These are phyloP conservation scores for Phaeosphaeriaceae sp. DNA, from an alignment of 2,329 filamentous ascomycete species.

Conservation along the genomic window DNA sequence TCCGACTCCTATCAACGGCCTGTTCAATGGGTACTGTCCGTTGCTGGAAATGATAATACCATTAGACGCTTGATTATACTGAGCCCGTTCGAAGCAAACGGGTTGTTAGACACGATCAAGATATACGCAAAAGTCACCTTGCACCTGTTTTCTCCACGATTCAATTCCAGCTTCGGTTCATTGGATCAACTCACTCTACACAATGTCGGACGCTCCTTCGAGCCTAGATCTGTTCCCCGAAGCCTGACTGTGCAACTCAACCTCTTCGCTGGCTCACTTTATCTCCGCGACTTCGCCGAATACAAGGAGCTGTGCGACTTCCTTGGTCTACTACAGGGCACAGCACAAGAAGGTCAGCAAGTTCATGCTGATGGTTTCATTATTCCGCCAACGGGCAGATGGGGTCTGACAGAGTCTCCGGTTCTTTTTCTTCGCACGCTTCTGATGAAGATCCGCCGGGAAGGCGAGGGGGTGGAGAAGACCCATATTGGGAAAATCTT, in stretches of 20 bases:
- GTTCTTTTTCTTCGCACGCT: conserved; percentile 52
- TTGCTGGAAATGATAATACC: conserved; percentile 5
- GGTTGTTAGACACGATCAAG: conserved; percentile 53
- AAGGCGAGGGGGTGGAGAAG: conserved; percentile 49
- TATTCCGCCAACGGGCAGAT: conserved; percentile 29
- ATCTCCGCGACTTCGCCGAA: conserved; percentile 61
- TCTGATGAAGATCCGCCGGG: conserved; percentile 33
- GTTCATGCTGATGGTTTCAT: conserved; percentile 48
- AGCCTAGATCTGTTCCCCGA: conserved; percentile 14
- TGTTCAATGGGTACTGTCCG: conserved; percentile 61
- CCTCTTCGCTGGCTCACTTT: conserved; percentile 72
- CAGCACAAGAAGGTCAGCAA: conserved; percentile 22
- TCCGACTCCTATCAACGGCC: conserved; percentile 59
- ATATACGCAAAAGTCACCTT: conserved; percentile 48
- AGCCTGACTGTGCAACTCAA: conserved; percentile 60
- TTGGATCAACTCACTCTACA: conserved; percentile 58
- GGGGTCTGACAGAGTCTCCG: conserved; percentile 48
- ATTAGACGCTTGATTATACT: conserved; percentile 57
- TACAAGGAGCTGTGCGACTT: conserved; percentile 61
- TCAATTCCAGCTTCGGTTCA: conserved; percentile 36
- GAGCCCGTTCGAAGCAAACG: conserved; percentile 66
- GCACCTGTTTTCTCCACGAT: conserved; percentile 61
- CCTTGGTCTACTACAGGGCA: conserved; percentile 56
- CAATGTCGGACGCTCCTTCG: conserved; percentile 36
- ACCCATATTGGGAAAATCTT: conserved; percentile 55